Conservation (phyloP, 1,284 basidiomycete species). For the Boletus hoseneyae region DNA sequence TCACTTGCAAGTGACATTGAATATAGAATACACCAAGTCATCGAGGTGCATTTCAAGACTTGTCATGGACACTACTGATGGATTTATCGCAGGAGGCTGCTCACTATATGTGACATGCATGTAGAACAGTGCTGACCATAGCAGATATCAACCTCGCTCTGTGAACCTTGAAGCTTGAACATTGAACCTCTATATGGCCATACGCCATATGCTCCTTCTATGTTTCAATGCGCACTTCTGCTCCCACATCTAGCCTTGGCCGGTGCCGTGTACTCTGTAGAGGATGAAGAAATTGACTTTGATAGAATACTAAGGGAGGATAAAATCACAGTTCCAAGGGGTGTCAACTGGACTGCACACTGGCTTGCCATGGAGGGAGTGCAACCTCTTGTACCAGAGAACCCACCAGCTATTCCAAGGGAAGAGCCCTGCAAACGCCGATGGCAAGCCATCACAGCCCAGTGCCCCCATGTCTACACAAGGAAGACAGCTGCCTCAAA, state of each 20-base stretch:
- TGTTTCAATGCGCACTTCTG: conserved; percentile 71
- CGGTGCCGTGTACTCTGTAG: conserved; percentile 84
- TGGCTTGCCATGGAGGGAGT: conserved; percentile 99
- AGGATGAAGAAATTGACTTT: conserved; percentile 98
- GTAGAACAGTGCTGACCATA: conserved; percentile 83
- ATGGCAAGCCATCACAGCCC: conserved; percentile 33
- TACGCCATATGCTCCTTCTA: conserved; percentile 62
- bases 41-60: conserved; percentile 58
- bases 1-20: conserved; percentile 95
- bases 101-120: conserved; percentile 94
- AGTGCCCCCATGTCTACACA: conserved; percentile 23
- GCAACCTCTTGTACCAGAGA: conserved; percentile 95
- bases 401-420: conserved; percentile 78
- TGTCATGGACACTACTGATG: not conserved
- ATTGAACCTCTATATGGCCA: conserved; percentile 91
- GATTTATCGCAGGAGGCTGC: conserved; percentile 73
- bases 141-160: conserved; percentile 93
- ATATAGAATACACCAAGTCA: conserved; percentile 90
- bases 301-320: conserved; percentile 84
- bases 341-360: conserved; percentile 84
- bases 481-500: conserved; percentile 41
- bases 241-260: conserved; percentile 57
- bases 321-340: conserved; percentile 74
- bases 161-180: conserved; percentile 87
- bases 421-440: conserved; percentile 40